Percentiles rank a stretch among this genome's conserved stretches.
Conservation (phyloP, 1,284 basidiomycete genomes). For the Anthracocystis setariae region DNA sequence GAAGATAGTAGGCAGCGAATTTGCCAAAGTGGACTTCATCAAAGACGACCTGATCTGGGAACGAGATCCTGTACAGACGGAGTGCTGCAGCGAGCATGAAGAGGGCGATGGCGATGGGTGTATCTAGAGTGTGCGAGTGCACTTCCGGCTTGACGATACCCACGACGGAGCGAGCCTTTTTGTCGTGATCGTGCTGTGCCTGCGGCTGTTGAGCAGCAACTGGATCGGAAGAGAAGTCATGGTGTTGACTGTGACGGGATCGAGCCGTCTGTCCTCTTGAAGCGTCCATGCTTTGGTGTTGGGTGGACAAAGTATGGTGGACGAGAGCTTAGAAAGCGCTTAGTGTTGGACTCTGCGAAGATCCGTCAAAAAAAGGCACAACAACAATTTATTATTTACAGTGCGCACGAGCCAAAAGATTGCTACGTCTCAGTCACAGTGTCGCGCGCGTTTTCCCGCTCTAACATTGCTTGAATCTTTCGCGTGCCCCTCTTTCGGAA, state of each 20-base stretch:
- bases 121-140: conserved; percentile 29
- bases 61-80: conserved; percentile 53
- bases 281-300: conserved; percentile 18
- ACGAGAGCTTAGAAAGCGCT: too few relatives aligned
- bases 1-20: conserved; percentile 66
- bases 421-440: too few relatives aligned
- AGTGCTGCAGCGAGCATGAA: conserved; percentile 46
- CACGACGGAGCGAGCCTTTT: conserved; percentile 7
- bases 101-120: conserved; percentile 34
- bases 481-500: not conserved
- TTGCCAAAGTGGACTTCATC: conserved; percentile 68
- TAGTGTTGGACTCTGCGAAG: too few relatives aligned
- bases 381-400: too few relatives aligned
- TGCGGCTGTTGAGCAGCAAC: not conserved
- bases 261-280: conserved; percentile 33
- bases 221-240: not conserved
- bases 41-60: conserved; percentile 65
- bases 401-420: too few relatives aligned
- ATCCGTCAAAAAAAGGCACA: too few relatives aligned
- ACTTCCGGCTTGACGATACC: conserved; percentile 15
- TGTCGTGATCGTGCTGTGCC: not conserved
- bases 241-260: conserved; percentile 22
- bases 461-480: too few relatives aligned
- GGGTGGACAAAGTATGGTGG: not conserved
- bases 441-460: too few relatives aligned